Conservation (phyloP, 345 rosid species). For the Murraya paniculata region DNA sequence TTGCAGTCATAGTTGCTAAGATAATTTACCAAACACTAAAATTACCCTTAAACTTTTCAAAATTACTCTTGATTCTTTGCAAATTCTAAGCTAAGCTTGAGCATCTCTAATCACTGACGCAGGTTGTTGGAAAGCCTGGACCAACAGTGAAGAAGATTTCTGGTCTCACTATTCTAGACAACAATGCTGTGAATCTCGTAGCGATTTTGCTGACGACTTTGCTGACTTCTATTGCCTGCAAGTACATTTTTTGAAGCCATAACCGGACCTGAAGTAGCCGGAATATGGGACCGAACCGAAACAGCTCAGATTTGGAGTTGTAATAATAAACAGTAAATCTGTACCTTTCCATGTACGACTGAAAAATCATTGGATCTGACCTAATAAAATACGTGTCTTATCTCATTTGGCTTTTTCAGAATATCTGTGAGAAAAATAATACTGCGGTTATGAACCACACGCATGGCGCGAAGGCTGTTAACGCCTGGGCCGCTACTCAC, state of each 20-base stretch:
- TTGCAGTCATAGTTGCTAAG: too few species aligned
- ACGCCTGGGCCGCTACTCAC: too few species aligned
- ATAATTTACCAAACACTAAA: too few species aligned
- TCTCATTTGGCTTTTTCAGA: background rate
- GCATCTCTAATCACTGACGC: conserved; percentile 17
- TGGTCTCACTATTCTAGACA: conserved; percentile 80
- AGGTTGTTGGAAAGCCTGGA: conserved; percentile 93
- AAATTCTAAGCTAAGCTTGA: background rate
- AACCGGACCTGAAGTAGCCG: background rate
- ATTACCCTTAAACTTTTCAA: too few species aligned
- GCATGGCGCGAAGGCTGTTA: background rate
- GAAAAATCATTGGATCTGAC: background rate
- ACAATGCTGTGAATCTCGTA: conserved; percentile 86
- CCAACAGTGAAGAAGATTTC: conserved; percentile 90
- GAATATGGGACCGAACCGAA: background rate
- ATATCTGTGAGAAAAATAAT: background rate
- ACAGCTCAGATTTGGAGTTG: background rate
- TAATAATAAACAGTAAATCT: background rate
- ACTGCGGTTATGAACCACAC: background rate
- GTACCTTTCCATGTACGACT: background rate
- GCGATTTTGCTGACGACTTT: conserved; percentile 60
- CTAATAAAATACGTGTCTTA: too few species aligned
- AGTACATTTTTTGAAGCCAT: conserved; percentile 59
- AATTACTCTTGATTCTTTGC: background rate
- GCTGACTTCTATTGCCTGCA: conserved; percentile 56